These are phyloP conservation scores for Ziziphus jujuba DNA, from an alignment of 306 rosid genomes.

Conservation along the genomic window DNA sequence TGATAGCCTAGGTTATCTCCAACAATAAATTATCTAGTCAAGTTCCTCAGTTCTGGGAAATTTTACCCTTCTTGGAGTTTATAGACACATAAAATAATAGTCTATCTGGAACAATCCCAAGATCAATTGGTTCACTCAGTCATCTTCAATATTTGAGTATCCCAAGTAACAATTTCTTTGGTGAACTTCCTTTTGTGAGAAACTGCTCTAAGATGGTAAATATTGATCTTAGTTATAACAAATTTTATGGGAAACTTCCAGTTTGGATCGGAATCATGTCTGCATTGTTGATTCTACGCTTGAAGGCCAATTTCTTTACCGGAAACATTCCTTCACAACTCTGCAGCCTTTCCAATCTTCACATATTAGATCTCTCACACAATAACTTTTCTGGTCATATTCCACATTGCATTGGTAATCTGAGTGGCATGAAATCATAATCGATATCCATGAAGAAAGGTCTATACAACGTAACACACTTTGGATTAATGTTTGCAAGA, in stretches of 20 bases:
- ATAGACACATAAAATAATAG: slow-evolving; percentile 11
- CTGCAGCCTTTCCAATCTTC: not conserved
- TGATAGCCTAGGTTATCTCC: slow-evolving; percentile 10
- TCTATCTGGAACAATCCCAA: slow-evolving; percentile 21
- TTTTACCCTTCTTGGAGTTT: not conserved
- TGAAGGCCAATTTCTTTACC: not conserved
- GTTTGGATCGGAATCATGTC: not conserved
- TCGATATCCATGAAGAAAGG: too few relatives aligned
- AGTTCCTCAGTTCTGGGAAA: slow-evolving; percentile 21
- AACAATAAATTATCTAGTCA: slow-evolving; percentile 21
- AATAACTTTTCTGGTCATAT: not conserved
- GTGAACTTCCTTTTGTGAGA: slow-evolving; percentile 21
- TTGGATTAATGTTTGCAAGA: too few relatives aligned
- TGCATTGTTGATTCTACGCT: too few relatives aligned
- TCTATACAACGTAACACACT: too few relatives aligned
- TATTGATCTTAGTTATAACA: slow-evolving; percentile 28
- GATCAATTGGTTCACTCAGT: slow-evolving; percentile 1
- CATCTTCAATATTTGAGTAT: not conserved
- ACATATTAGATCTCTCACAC: not conserved
- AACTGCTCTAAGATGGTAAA: not conserved
- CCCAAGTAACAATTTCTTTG: slow-evolving; percentile 8
- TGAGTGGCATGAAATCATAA: not conserved
- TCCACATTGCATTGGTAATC: not conserved
- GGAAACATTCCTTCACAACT: not conserved
- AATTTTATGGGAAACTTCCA: not conserved